Base-by-base conservation (phyloP, 805 yeast genomes). In the Ogataea methanolica region DNA sequence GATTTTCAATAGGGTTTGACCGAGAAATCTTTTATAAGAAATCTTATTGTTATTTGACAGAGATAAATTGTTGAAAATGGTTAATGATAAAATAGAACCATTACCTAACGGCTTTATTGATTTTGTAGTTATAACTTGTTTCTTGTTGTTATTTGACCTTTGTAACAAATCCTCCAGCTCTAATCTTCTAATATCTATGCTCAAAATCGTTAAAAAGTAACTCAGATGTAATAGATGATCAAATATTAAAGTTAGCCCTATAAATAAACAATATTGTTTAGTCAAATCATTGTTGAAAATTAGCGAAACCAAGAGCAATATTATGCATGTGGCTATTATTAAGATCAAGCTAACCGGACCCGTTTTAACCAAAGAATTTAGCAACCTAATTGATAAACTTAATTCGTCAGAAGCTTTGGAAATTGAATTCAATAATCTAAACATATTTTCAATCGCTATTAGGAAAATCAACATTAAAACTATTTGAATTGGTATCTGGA, bases 151-250 rank as follows among this genome's bases (percentile, higher is more conserved):
- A 6, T 26, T 41, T 6, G 58, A 47, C 22, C 53, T 43, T 47
- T 60, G 71, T 42, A 78, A 59, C 12, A 82, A 60, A 50, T 82
- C 88, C 15, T 76, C 76, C 16, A 83, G 70, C 54, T 84, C 91
- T 26, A 76, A 62, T 45, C 88, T 72, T 41, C 82, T 75, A 31
- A 82, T 66, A 65, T 88, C 96, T 36, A 88, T 76, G 16, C 84
- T 73, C 31, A 87, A 66, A 1, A 86, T 79, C 0, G 89, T 80
- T 1, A 82, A 69, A 49, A 86, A 77, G 61, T 73, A 87, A 1
- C 91, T 78, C 42, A 80, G 59, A 53, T 83, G 88, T 36, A 88
- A 66, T 5, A 75, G 47, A 58, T 80, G 85, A 52, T 85, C 88
- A 36, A 83, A 63, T 1, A 78, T 29, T n/a, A 85, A 54, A 0